Conservation (phyloP, 768 basidiomycete species). For the Phylloporus arenicola region DNA sequence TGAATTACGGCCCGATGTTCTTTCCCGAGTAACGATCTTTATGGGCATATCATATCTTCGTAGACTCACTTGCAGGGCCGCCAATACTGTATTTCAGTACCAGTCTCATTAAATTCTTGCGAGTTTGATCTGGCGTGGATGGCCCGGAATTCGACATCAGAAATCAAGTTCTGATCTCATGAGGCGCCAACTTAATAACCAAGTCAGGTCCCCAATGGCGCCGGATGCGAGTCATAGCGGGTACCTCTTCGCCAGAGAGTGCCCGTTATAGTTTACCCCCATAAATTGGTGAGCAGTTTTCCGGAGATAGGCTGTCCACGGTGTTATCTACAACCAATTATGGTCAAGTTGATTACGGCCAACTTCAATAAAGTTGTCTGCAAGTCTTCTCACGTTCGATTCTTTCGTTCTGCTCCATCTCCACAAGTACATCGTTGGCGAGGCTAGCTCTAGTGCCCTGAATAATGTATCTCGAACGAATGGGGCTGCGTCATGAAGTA, state of each 20-base stretch:
- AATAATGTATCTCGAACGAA: conserved; percentile 12
- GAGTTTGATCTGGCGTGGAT: neutral
- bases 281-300: neutral
- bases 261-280: neutral
- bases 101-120: neutral
- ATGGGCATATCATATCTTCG: neutral
- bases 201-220: neutral
- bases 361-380: no score
- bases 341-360: conserved; percentile 10
- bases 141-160: no score
- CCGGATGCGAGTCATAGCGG: neutral
- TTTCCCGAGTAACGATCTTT: conserved; percentile 25
- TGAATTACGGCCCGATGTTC: conserved; percentile 54
- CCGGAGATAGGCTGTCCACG: neutral
- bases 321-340: neutral
- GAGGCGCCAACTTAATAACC: neutral
- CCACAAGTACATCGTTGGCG: conserved; percentile 7
- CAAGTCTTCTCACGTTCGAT: conserved; percentile 16
- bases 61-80: neutral
- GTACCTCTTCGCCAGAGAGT: neutral
- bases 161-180: neutral
- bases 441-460: conserved; percentile 1
- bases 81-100: no score
- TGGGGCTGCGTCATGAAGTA: conserved; percentile 8
- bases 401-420: conserved; percentile 9